A percentile compares a stretch with the other conserved stretches of the same genome.
Conservation (phyloP, 345 rosid genomes). For the Gossypium sturtianum region DNA sequence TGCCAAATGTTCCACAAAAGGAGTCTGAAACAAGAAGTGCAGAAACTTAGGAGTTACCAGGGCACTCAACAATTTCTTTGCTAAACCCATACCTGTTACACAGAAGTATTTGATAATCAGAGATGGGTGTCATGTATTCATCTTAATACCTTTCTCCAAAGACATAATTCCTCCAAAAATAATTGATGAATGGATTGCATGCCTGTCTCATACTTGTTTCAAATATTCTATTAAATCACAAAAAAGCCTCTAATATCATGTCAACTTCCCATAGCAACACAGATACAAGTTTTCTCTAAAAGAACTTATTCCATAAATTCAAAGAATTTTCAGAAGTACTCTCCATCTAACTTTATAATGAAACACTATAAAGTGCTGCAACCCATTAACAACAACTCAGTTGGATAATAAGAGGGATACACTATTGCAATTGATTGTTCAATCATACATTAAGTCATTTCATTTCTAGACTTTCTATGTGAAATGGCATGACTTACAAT, state of each 20-base stretch:
- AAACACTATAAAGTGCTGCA: not conserved
- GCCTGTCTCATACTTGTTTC: not conserved
- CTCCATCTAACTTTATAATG: not conserved
- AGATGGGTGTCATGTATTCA: not conserved
- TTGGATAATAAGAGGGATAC: not conserved
- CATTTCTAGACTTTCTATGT: not conserved
- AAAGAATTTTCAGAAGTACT: not conserved
- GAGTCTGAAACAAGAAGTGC: conserved; percentile 1
- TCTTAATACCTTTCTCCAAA: not conserved
- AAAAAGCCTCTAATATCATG: not conserved
- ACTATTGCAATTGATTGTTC: not conserved
- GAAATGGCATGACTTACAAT: conserved; percentile 47
- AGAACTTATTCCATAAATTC: not conserved
- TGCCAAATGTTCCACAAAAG: not conserved
- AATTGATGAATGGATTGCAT: not conserved
- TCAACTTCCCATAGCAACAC: not conserved
- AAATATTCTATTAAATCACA: not conserved
- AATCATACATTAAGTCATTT: not conserved
- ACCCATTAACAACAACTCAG: not conserved
- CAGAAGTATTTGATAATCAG: conserved; percentile 15
- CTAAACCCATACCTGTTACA: conserved; percentile 84
- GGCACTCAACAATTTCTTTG: conserved; percentile 84
- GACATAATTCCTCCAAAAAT: not conserved
- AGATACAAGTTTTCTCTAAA: not conserved
- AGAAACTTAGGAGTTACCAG: conserved; percentile 39